Percentiles rank a stretch among this genome's conserved stretches.
phyloP scores from a whole-genome alignment of 768 basidiomycete genomes.

The Lentinus brumalis region DNA sequence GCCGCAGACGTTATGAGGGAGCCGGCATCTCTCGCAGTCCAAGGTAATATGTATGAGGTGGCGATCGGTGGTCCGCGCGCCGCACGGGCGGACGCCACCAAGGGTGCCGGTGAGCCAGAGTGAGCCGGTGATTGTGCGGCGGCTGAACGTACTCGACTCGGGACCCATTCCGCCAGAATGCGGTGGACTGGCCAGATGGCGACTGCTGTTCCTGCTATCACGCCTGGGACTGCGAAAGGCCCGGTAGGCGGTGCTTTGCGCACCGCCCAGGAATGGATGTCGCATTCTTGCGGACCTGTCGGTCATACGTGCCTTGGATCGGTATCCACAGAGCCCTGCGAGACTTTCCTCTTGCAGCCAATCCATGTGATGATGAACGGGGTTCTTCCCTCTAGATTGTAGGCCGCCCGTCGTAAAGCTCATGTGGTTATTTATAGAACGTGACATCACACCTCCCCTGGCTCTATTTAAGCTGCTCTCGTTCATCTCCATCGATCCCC shows the following conservation, averaged over 20 bases:
- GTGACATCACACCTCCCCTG: constrained; percentile 15
- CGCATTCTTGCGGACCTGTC: too few relatives aligned
- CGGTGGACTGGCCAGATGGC: too few relatives aligned
- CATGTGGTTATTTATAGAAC: constrained; percentile 5
- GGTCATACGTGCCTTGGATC: neutral
- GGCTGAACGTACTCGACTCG: too few relatives aligned
- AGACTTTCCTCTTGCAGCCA: constrained; percentile 3
- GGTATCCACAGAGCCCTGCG: constrained; percentile 3
- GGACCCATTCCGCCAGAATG: too few relatives aligned
- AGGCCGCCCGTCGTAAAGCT: constrained; percentile 1
- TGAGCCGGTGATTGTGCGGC: too few relatives aligned
- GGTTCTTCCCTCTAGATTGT: neutral
- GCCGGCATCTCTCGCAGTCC: too few relatives aligned
- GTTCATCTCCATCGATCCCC: constrained; percentile 9
- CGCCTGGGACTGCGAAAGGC: neutral
- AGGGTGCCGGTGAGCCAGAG: too few relatives aligned
- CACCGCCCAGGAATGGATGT: constrained; percentile 1
- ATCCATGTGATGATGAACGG: constrained; percentile 17
- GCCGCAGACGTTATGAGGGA: too few relatives aligned
- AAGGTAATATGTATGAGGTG: too few relatives aligned
- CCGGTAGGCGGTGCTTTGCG: constrained; percentile 6
- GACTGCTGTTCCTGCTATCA: neutral
- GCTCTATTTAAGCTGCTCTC: constrained; percentile 20
- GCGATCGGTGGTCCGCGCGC: too few relatives aligned
- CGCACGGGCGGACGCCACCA: too few relatives aligned